Conservation (phyloP, 2,329 filamentous ascomycete species). For the Lasiodiplodia hormozganensis region DNA sequence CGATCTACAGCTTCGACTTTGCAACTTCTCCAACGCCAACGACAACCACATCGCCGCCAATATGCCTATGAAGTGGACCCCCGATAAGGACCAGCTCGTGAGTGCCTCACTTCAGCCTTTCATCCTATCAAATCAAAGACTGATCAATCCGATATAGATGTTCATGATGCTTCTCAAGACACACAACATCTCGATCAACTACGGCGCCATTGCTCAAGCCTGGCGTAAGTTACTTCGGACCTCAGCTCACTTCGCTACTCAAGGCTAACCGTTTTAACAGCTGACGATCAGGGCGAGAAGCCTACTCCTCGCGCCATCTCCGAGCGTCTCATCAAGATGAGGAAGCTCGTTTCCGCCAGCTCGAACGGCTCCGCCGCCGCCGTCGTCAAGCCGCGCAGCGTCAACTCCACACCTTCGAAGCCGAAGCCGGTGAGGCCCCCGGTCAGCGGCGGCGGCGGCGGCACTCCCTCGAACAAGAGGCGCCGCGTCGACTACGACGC, state of each 20-base stretch:
- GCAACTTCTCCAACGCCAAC: no score
- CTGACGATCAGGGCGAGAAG: constrained; percentile 18
- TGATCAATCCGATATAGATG: neutral
- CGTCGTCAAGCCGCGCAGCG: neutral
- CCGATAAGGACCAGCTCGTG: constrained; percentile 34
- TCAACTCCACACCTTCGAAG: neutral
- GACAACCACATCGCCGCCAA: neutral
- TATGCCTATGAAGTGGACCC: constrained; percentile 36
- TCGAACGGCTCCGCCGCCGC: neutral
- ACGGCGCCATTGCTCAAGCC: constrained; percentile 1
- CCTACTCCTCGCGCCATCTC: constrained; percentile 27
- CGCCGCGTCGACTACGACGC: neutral
- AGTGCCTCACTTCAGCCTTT: neutral
- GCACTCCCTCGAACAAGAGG: neutral
- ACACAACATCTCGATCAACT: constrained; percentile 7
- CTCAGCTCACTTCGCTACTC: neutral
- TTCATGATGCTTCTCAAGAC: constrained; percentile 20
- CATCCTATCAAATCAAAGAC: neutral
- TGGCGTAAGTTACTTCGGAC: constrained; percentile 18
- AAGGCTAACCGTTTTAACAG: neutral
- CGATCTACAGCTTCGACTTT: neutral
- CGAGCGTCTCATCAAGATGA: constrained; percentile 25
- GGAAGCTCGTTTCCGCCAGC: constrained; percentile 5
- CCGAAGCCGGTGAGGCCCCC: neutral
- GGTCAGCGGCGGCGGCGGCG: no score